Evolutionary conservation across 768 basidiomycete genomes (phyloP).

Genomic region (Lactifluus volemus): DNA sequence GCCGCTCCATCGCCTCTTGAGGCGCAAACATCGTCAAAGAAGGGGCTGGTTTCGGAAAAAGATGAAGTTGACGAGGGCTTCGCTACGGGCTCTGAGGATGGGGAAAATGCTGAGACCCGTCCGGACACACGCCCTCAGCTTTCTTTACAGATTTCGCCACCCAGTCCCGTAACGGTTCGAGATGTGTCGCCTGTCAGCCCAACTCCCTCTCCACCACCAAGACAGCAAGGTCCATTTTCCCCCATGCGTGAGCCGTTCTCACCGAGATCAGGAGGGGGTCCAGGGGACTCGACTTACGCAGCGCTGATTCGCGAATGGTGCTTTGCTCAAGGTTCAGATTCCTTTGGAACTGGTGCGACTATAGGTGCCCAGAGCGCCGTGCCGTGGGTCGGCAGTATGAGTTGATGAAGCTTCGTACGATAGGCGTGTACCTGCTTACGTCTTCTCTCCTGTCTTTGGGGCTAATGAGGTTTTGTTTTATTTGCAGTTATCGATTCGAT

Average conservation of each 20-base stretch:
- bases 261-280: background rate
- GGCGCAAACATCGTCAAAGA: background rate
- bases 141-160: conserved; percentile 10
- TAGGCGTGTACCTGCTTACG: background rate
- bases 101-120: conserved; percentile 5
- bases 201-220: conserved; percentile 11
- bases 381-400: conserved; percentile 15
- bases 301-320: conserved; percentile 20
- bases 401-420: background rate
- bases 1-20: background rate
- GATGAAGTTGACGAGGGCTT: conserved; percentile 19
- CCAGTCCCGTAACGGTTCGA: background rate
- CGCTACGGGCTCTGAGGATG: conserved; percentile 16
- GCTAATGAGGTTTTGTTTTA: background rate
- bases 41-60: background rate
- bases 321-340: conserved; percentile 17
- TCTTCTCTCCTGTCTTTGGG: background rate
- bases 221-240: conserved; percentile 11
- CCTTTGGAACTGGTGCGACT: conserved; percentile 3
- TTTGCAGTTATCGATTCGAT: background rate
- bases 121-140: conserved; percentile 8
- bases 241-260: conserved; percentile 5
- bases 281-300: conserved; percentile 15
- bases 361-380: conserved; percentile 11
- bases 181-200: conserved; percentile 3